Percentiles rank a stretch among this genome's conserved stretches.
These are phyloP conservation scores for Colletotrichum sansevieriae DNA, from an alignment of 2,329 filamentous ascomycete species.

Conservation along the genomic window DNA sequence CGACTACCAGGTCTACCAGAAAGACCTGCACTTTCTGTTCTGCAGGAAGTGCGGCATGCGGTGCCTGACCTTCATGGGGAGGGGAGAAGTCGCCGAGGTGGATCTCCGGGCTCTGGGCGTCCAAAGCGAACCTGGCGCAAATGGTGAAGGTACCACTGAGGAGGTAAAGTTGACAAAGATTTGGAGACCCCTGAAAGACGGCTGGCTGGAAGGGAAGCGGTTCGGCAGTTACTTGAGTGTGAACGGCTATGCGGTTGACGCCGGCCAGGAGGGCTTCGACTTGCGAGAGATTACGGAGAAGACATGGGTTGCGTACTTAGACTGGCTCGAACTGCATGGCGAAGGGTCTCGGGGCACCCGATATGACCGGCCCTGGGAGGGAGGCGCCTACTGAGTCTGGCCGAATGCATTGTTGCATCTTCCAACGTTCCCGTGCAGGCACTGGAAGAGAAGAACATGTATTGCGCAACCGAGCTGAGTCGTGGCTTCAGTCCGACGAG, in stretches of 20 bases:
- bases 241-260: slow-evolving; percentile 54
- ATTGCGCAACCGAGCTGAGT: too few relatives aligned
- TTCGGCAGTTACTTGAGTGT: slow-evolving; percentile 52
- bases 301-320: slow-evolving; percentile 48
- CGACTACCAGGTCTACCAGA: slow-evolving; percentile 53
- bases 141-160: background rate
- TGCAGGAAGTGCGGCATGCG: slow-evolving; percentile 61
- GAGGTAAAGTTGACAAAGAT: slow-evolving; percentile 40
- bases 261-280: slow-evolving; percentile 53
- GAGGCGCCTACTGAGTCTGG: slow-evolving; percentile 39
- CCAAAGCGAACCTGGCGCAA: slow-evolving; percentile 17
- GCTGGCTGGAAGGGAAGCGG: slow-evolving; percentile 45
- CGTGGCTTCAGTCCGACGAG: background rate
- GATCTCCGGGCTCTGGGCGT: slow-evolving; percentile 43
- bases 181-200: slow-evolving; percentile 49
- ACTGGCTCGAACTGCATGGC: slow-evolving; percentile 37
- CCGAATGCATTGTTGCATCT: too few relatives aligned
- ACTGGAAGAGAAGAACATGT: too few relatives aligned
- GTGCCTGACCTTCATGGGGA: slow-evolving; percentile 56
- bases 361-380: slow-evolving; percentile 33
- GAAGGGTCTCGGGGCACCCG: slow-evolving; percentile 28
- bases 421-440: too few relatives aligned
- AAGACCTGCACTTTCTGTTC: slow-evolving; percentile 57
- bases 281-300: slow-evolving; percentile 53
- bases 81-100: slow-evolving; percentile 48